Percentiles rank a stretch among this genome's conserved stretches.
Conservation (phyloP, 1,284 basidiomycete genomes). For the Coniferiporia sulphurascens region DNA sequence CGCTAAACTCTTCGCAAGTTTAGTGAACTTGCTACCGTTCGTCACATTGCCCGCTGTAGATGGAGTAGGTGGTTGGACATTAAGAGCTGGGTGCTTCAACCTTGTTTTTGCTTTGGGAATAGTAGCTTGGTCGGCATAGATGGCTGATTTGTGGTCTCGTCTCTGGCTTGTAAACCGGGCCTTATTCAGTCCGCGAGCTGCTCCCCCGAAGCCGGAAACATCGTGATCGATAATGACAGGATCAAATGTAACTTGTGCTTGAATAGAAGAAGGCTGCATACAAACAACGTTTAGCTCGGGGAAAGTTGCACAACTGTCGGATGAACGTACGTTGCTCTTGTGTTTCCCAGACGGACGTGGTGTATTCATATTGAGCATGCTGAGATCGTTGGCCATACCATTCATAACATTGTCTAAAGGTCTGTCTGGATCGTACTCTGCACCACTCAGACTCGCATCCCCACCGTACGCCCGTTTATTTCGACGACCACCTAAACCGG, state of each 20-base stretch:
- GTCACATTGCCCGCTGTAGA: constrained; percentile 29
- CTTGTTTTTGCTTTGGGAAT: constrained; percentile 29
- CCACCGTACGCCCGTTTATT: constrained; percentile 25
- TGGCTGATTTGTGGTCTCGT: constrained; percentile 4
- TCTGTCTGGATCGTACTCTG: constrained; percentile 84
- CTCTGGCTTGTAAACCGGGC: background rate
- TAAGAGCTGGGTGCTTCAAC: constrained; percentile 40
- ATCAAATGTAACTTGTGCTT: constrained; percentile 14
- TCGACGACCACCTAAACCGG: constrained; percentile 56
- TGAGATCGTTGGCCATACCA: constrained; percentile 45
- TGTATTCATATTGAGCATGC: constrained; percentile 33
- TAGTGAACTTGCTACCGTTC: constrained; percentile 42
- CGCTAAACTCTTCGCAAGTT: constrained; percentile 48
- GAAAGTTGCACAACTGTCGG: background rate
- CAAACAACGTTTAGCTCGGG: background rate
- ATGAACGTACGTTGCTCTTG: constrained; percentile 26
- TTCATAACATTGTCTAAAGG: constrained; percentile 71
- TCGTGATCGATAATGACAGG: constrained; percentile 13
- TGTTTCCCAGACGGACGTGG: constrained; percentile 36
- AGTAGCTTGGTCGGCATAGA: constrained; percentile 25
- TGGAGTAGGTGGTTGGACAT: constrained; percentile 54
- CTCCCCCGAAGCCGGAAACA: constrained; percentile 1
- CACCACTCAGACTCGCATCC: constrained; percentile 58
- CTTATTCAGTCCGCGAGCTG: background rate
- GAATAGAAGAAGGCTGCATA: constrained; percentile 6